Percentiles rank a stretch among this genome's conserved stretches.
Evolutionary conservation across 2,329 filamentous ascomycete species (phyloP).

Genomic region (Aspergillus clavatus): DNA sequence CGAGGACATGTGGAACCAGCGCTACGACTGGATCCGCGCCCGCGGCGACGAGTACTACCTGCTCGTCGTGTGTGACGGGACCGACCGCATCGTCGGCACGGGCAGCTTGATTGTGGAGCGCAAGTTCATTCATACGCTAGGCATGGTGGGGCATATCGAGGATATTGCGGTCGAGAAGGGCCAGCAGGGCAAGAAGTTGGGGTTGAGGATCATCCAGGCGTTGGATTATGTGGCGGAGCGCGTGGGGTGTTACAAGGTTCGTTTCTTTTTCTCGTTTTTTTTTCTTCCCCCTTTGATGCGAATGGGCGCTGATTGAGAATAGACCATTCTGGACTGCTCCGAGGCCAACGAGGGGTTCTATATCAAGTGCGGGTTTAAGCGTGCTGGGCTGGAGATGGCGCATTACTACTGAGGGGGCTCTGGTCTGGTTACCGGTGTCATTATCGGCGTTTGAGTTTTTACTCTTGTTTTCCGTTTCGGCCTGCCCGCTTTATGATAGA

Average conservation of each 20-base stretch:
- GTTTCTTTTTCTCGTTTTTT: constrained; percentile 12
- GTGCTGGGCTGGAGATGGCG: constrained; percentile 92
- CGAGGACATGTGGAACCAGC: constrained; percentile 67
- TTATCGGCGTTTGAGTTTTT: background rate
- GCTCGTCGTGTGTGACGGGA: constrained; percentile 73
- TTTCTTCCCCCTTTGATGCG: background rate
- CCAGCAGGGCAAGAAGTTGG: constrained; percentile 96
- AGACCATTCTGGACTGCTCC: constrained; percentile 93
- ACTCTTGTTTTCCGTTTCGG: too few species aligned
- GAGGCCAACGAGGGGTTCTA: constrained; percentile 98
- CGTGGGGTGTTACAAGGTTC: constrained; percentile 85
- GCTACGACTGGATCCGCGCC: constrained; percentile 74
- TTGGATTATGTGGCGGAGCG: constrained; percentile 82
- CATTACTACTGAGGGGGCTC: constrained; percentile 66
- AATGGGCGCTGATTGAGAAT: constrained; percentile 12
- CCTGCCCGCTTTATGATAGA: too few species aligned
- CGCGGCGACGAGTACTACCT: constrained; percentile 79
- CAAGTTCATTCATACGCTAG: constrained; percentile 57
- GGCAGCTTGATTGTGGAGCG: constrained; percentile 87
- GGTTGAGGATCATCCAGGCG: constrained; percentile 86
- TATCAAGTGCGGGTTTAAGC: constrained; percentile 91
- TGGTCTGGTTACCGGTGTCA: constrained; percentile 1
- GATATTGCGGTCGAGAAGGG: constrained; percentile 94
- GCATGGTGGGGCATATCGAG: constrained; percentile 84
- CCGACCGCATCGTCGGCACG: constrained; percentile 73